phyloP scores from a whole-genome alignment of 2,329 filamentous ascomycete genomes.

The Plectosphaerella sp. region DNA sequence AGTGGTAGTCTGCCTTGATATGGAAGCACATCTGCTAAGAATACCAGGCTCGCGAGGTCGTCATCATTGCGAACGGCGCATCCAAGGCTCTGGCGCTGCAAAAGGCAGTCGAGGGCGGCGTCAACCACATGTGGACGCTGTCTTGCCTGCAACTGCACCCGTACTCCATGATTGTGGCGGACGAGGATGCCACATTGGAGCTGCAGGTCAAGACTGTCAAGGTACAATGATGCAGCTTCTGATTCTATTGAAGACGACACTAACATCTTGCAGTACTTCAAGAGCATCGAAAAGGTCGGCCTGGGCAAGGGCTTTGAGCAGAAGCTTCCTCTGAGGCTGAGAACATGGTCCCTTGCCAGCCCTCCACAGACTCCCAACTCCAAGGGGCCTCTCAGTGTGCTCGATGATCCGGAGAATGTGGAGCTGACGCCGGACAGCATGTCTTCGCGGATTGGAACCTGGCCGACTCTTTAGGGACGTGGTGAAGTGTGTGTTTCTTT shows the following conservation, averaged over 20 bases:
- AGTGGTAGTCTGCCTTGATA: constrained; percentile 52
- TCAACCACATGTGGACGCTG: constrained; percentile 79
- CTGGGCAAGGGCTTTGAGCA: constrained; percentile 39
- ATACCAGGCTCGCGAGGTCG: constrained; percentile 71
- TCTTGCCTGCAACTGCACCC: constrained; percentile 70
- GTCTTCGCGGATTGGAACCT: constrained; percentile 11
- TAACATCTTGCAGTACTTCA: constrained; percentile 33
- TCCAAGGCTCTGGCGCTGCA: constrained; percentile 70
- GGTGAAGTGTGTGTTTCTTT: background rate
- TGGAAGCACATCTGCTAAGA: constrained; percentile 59
- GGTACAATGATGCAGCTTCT: constrained; percentile 15
- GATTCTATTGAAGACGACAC: too few species aligned
- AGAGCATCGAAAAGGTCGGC: constrained; percentile 54
- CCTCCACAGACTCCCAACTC: constrained; percentile 14
- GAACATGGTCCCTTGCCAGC: constrained; percentile 9
- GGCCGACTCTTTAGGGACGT: constrained; percentile 4
- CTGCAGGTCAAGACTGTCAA: constrained; percentile 62
- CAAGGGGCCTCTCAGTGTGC: background rate
- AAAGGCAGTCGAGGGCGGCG: constrained; percentile 67
- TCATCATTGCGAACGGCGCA: constrained; percentile 69
- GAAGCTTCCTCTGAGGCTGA: constrained; percentile 28
- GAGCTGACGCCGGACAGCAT: constrained; percentile 14
- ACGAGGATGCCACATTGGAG: constrained; percentile 66
- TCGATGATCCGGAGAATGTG: constrained; percentile 5
- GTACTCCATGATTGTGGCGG: constrained; percentile 69